Evolutionary conservation across 805 yeast species (phyloP).

Genomic region (Candida maris): DNA sequence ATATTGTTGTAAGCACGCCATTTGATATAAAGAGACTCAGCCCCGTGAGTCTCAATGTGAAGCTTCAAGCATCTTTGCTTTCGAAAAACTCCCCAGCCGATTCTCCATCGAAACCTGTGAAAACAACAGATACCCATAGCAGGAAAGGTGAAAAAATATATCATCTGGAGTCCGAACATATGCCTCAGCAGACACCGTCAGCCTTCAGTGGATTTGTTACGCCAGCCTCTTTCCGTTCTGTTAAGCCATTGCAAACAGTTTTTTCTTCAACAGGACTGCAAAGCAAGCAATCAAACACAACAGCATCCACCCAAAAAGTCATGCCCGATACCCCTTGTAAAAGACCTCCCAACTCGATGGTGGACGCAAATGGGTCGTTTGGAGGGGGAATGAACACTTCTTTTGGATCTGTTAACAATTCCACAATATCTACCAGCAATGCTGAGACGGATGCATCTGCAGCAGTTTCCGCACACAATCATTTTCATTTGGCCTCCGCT

Average conservation of each 20-base stretch:
- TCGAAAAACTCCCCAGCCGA: slow-evolving; percentile 11
- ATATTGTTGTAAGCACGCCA: slow-evolving; percentile 13
- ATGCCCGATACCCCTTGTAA: slow-evolving; percentile 70
- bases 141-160: background rate
- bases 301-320: slow-evolving; percentile 30
- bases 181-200: slow-evolving; percentile 14
- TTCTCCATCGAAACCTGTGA: slow-evolving; percentile 20
- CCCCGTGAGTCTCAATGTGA: slow-evolving; percentile 12
- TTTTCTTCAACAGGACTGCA: slow-evolving; percentile 71
- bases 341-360: slow-evolving; percentile 34
- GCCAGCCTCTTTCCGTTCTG: slow-evolving; percentile 61
- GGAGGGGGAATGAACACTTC: slow-evolving; percentile 19
- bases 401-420: slow-evolving; percentile 15
- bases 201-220: slow-evolving; percentile 32
- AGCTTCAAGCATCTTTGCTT: slow-evolving; percentile 4
- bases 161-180: slow-evolving; percentile 2
- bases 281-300: slow-evolving; percentile 49
- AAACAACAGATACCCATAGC: background rate
- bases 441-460: slow-evolving; percentile 1
- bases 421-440: slow-evolving; percentile 5
- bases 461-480: background rate
- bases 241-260: slow-evolving; percentile 82
- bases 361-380: slow-evolving; percentile 27
- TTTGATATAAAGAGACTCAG: slow-evolving; percentile 18
- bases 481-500: background rate